phyloP scores from a whole-genome alignment of 495 filamentous ascomycete genomes.

The Neurospora hispaniola region DNA sequence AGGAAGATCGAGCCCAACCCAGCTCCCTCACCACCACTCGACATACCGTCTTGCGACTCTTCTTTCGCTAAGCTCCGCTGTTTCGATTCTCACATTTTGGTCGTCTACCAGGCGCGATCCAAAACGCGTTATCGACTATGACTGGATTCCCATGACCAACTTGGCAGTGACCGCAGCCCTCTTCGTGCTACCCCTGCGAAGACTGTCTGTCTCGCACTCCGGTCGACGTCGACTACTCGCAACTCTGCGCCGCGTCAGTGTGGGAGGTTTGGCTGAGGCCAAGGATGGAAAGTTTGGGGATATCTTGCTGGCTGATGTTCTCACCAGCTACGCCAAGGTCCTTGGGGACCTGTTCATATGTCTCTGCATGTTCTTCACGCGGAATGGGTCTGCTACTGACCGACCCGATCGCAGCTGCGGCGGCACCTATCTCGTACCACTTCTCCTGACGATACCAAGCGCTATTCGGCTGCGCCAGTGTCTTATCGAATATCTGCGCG shows the following conservation, averaged over 20 bases:
- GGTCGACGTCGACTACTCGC: slow-evolving; percentile 68
- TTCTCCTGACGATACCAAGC: slow-evolving; percentile 72
- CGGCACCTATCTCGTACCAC: slow-evolving; percentile 60
- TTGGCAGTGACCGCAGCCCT: slow-evolving; percentile 57
- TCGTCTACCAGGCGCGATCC: slow-evolving; percentile 56
- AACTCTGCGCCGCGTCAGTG: slow-evolving; percentile 58
- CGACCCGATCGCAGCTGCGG: slow-evolving; percentile 75
- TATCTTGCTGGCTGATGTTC: slow-evolving; percentile 83
- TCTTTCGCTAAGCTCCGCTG: slow-evolving; percentile 54
- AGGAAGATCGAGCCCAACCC: slow-evolving; percentile 48
- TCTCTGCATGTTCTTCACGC: slow-evolving; percentile 76
- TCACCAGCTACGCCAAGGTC: slow-evolving; percentile 90
- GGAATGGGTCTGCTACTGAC: slow-evolving; percentile 58
- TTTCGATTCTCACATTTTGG: slow-evolving; percentile 77
- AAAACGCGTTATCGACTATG: slow-evolving; percentile 57
- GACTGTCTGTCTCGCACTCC: slow-evolving; percentile 51
- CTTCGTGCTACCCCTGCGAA: slow-evolving; percentile 58
- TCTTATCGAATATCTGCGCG: slow-evolving; percentile 73
- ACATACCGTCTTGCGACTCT: slow-evolving; percentile 73
- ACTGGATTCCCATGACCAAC: slow-evolving; percentile 72
- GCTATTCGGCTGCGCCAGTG: slow-evolving; percentile 86
- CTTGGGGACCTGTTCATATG: slow-evolving; percentile 82
- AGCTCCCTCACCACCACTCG: slow-evolving; percentile 63
- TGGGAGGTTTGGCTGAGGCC: slow-evolving; percentile 71
- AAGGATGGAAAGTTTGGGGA: slow-evolving; percentile 87